Evolutionary conservation across 148 eudicot genomes (phyloP), one percentile per base, ranked within the genome.

Genomic region (Agrostemma githago): DNA sequence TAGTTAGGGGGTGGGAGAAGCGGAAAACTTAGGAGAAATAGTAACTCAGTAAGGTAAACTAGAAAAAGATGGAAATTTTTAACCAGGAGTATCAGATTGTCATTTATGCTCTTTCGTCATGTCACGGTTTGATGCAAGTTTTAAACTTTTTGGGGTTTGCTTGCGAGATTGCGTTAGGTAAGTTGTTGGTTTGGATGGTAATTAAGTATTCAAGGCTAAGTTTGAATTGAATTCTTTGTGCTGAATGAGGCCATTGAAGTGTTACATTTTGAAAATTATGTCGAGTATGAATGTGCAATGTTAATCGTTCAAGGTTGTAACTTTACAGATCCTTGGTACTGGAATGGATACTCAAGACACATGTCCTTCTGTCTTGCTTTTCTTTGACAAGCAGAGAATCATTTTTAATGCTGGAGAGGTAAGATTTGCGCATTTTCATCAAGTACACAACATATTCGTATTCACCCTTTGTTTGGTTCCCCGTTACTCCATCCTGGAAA

Each of bases 381-480:
- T 91, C 84, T 93, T 93, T 74, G 98, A 93, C 83, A 85, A 88
- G 72, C 98, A 88, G 75, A 83, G 97, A 75, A 84, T 91, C 77
- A 85, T 93, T 62, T 93, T 93, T 67, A 93, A 93, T 83, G 98
- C 98, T n/a, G 98, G 98, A 79, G 98, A 93, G 89, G 98, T 91
- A 83, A 89, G 84, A 67, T 68, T 59, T 43, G 34, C 62, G 66
- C 20, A 4, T 15, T 11, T 5, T 17, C 9, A 11, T 16, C 4
- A 5, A 11, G 34, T 72, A 57, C 60, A 8, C 7, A 20, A 7
- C 34, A 26, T 26, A 26, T 26, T 26, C 16, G 53, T 8, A 8
- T 8, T 64, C 14, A 26, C 8, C 42, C 10, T 64, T 17, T 57
- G 5, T 57, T 58, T 58, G n/a, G 62, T 58, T 5, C 17, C 62